These are phyloP conservation scores for Parsonsia alboflavescens DNA, from an alignment of 257 asterid species.

Conservation along the genomic window DNA sequence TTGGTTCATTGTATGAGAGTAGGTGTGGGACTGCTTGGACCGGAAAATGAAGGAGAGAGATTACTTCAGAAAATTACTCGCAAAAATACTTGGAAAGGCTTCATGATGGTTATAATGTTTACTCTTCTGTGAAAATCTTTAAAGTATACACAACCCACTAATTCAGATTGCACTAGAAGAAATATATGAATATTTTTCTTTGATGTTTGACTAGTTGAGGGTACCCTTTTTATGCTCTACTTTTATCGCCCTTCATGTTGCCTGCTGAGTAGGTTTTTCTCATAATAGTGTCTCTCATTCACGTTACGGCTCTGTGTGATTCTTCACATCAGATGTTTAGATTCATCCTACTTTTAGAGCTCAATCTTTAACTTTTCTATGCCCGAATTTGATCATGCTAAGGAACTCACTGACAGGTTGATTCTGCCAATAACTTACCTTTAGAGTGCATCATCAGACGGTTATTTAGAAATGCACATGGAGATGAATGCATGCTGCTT, in stretches of 20 bases:
- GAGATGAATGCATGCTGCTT: conserved; percentile 87
- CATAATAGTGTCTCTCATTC: background rate
- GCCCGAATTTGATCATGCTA: conserved; percentile 4
- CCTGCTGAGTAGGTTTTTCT: background rate
- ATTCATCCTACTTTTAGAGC: background rate
- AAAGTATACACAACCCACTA: too few relatives aligned
- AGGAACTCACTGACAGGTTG: conserved; percentile 54
- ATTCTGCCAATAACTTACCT: conserved; percentile 75
- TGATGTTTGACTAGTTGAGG: background rate
- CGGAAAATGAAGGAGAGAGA: too few relatives aligned
- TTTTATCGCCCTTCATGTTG: background rate
- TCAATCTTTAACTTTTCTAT: background rate
- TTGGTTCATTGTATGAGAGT: too few relatives aligned
- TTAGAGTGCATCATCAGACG: conserved; percentile 90
- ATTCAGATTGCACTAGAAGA: too few relatives aligned
- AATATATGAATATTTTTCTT: background rate
- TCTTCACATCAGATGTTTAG: background rate
- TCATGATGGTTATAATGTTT: too few relatives aligned
- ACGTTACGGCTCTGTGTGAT: background rate
- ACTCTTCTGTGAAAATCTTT: too few relatives aligned
- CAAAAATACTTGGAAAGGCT: too few relatives aligned
- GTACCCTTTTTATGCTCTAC: background rate
- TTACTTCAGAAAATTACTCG: too few relatives aligned
- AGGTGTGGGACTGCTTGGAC: too few relatives aligned
- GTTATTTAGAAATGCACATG: conserved; percentile 69